Conservation (phyloP, 108 stramenopile genomes). For the Parietichytrium sp. region DNA sequence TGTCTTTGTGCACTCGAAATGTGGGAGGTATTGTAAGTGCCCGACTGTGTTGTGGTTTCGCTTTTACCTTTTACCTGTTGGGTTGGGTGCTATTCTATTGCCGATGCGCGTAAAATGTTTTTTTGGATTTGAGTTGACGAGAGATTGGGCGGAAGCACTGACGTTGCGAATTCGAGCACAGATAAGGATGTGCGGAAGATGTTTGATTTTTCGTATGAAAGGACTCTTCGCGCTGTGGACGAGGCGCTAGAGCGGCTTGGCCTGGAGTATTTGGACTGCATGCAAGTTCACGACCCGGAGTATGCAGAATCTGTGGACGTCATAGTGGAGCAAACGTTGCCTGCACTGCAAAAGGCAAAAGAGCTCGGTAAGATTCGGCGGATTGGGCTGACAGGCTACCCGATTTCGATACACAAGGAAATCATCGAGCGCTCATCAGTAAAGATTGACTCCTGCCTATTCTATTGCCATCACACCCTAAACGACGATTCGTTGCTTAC, state of each 20-base stretch:
- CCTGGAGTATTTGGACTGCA: slow-evolving; percentile 75
- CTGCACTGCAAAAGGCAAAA: slow-evolving; percentile 62
- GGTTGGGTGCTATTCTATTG: no score
- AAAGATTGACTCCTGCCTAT: slow-evolving; percentile 74
- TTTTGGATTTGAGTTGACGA: no score
- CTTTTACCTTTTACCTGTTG: no score
- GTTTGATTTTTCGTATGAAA: slow-evolving; percentile 78
- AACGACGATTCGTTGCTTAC: slow-evolving; percentile 61
- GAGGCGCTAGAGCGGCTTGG: slow-evolving; percentile 70
- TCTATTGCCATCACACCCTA: slow-evolving; percentile 79
- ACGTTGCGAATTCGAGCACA: no score
- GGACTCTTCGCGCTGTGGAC: slow-evolving; percentile 69
- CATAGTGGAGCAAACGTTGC: slow-evolving; percentile 74
- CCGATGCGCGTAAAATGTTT: no score
- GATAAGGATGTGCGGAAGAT: slow-evolving; percentile 51
- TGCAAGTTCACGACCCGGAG: slow-evolving; percentile 88
- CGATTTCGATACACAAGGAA: slow-evolving; percentile 75
- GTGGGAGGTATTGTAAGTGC: neutral
- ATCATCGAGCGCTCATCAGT: slow-evolving; percentile 62
- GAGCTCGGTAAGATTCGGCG: slow-evolving; percentile 70
- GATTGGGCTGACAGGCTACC: slow-evolving; percentile 84
- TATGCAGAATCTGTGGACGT: slow-evolving; percentile 70
- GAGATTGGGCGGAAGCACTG: no score
- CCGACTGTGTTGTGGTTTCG: no score
- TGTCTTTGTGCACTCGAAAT: slow-evolving; percentile 9